Evolutionary conservation across 805 yeast species (phyloP).

Genomic region (Dipodascopsis tothii): DNA sequence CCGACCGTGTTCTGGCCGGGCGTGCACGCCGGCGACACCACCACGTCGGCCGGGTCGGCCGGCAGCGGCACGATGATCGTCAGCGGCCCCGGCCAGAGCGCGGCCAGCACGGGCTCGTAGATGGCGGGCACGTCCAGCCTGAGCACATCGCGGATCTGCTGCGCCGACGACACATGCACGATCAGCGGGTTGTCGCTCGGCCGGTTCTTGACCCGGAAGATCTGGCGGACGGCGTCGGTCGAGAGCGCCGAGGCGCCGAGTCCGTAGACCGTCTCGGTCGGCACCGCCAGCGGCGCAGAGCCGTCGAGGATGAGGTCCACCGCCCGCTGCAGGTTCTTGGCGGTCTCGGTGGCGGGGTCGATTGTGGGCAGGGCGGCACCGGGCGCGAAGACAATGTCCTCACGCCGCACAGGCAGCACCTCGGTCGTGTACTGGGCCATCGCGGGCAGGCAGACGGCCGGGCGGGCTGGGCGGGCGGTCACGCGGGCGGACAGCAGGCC

Average conservation of each 20-base stretch:
- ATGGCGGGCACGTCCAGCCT: slow-evolving; percentile 49
- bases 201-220: slow-evolving; percentile 82
- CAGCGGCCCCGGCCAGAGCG: slow-evolving; percentile 94
- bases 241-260: slow-evolving; percentile 79
- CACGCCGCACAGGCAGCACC: slow-evolving; percentile 7
- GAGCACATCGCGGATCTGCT: slow-evolving; percentile 43
- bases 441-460: too few relatives aligned
- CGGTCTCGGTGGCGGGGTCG: slow-evolving; percentile 1
- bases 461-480: too few relatives aligned
- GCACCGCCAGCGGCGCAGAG: slow-evolving; percentile 73
- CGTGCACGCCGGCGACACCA: slow-evolving; percentile 66
- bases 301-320: slow-evolving; percentile 46
- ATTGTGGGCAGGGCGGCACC: slow-evolving; percentile 7
- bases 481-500: too few relatives aligned
- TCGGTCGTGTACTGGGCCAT: too few relatives aligned
- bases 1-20: slow-evolving; percentile 88
- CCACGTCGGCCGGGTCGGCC: slow-evolving; percentile 33
- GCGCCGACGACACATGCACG: slow-evolving; percentile 73
- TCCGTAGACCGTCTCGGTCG: slow-evolving; percentile 96
- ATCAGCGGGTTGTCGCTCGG: slow-evolving; percentile 95
- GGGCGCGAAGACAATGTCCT: slow-evolving; percentile 8
- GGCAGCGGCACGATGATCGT: slow-evolving; percentile 68
- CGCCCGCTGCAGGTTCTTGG: slow-evolving; percentile 38
- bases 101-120: slow-evolving; percentile 55
- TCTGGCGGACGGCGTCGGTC: slow-evolving; percentile 64